Percentiles rank a stretch among this genome's conserved stretches.
phyloP scores from a whole-genome alignment of 306 rosid species.

The Albizia julibrissin region DNA sequence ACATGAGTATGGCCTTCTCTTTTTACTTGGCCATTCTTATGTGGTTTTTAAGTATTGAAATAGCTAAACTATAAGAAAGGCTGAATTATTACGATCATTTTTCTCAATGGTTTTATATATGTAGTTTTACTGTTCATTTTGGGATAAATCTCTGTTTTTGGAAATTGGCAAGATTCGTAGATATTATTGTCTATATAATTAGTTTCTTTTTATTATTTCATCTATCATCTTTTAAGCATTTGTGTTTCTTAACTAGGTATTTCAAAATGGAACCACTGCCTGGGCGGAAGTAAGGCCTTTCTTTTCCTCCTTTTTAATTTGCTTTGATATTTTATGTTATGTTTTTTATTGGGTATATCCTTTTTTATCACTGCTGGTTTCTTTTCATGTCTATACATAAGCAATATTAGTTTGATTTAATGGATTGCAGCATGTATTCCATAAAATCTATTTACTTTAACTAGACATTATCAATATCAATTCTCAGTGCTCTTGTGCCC shows the following conservation, averaged over 20 bases:
- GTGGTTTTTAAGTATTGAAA: constrained; percentile 15
- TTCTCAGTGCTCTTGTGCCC: constrained; percentile 84
- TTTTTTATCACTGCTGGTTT: constrained; percentile 15
- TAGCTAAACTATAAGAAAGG: constrained; percentile 13
- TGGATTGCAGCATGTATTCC: constrained; percentile 24
- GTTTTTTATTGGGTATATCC: constrained; percentile 22
- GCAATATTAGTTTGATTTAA: constrained; percentile 16
- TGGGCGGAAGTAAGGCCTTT: constrained; percentile 81
- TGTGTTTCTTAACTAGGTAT: constrained; percentile 61
- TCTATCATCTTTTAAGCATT: constrained; percentile 31
- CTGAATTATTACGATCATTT: not conserved
- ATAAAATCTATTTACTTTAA: constrained; percentile 34
- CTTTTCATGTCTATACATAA: constrained; percentile 1
- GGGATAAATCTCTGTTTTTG: not conserved
- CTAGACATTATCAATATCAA: constrained; percentile 34
- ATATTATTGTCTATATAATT: not conserved
- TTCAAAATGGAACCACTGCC: constrained; percentile 86
- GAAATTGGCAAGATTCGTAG: not conserved
- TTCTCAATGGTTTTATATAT: not conserved
- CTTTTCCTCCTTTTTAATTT: constrained; percentile 24
- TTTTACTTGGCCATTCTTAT: constrained; percentile 18
- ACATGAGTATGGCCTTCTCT: constrained; percentile 67
- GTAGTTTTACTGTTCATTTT: not conserved
- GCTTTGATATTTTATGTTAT: constrained; percentile 14
- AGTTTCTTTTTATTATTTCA: constrained; percentile 15